Base-by-base conservation (phyloP, 805 yeast genomes). In the Sungouiozyma intestinalis region DNA sequence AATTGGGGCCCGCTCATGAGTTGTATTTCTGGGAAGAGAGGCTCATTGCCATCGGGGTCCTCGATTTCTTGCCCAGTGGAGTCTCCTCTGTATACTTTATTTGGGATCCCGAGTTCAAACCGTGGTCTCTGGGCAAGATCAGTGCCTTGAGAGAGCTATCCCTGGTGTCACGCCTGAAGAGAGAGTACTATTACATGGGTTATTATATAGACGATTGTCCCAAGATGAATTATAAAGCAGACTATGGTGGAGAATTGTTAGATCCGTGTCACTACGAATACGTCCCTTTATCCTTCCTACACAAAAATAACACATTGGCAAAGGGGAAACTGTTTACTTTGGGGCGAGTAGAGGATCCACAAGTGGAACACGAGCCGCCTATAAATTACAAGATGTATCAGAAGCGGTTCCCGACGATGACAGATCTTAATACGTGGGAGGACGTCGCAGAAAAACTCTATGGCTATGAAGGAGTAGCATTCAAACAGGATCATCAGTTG, bases 31-130 rank as follows among this genome's bases (percentile, higher is more conserved):
- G 71, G 15, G 73, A 83, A 37, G 76, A 61, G 3, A 68, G 71
- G 46, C 65, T 87, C 16, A 74, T 84, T 34, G 95, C 90, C 1
- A 63, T 87, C 31, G 84, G 84, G 0, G 85, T 87, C 1, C 54
- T 82, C 24, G 97, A 87, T 59, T 64, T 87, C 16, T 59, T 88
- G 29, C 94, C 95, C 0, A 60, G 74, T 19, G 81, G 85, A 0
- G 58, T 88, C 0, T 85, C 95, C 0, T 79, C 94, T 0, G 88
- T 88, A 1, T 87, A 88, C 57, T 83, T 88, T 56, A 76, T 87
- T 11, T 85, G 92, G 84, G 88, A 86, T 55, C 92, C 94, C 0
- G 88, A 78, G 41, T 81, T 69, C 54, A 77, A 79, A 3, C 69
- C 74, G 40, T 63, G 79, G 49, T 80, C 85, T 0, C 58, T 87